Evolutionary conservation across 495 filamentous ascomycete genomes (phyloP).

Genomic region (Echria macrotheca): DNA sequence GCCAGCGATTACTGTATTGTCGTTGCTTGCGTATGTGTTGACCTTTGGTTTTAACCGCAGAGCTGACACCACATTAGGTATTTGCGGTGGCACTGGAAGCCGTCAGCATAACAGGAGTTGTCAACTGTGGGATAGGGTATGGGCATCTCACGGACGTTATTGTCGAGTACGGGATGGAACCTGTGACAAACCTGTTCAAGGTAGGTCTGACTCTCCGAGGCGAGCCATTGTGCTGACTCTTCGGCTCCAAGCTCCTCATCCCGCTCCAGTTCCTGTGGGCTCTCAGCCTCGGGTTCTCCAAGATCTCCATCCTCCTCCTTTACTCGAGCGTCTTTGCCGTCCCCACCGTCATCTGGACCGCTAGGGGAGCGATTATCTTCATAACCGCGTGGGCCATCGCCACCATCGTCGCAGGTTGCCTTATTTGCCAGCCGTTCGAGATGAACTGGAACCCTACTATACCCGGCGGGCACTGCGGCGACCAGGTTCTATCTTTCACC

Average conservation of each 20-base stretch:
- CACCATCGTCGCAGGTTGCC: slow-evolving; percentile 20
- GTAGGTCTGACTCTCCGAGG: not conserved
- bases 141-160: slow-evolving; percentile 15
- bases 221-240: not conserved
- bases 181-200: slow-evolving; percentile 10
- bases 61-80: not conserved
- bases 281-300: slow-evolving; percentile 21
- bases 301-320: slow-evolving; percentile 24
- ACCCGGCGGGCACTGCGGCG: slow-evolving; percentile 23
- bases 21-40: slow-evolving; percentile 17
- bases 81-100: slow-evolving; percentile 3
- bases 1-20: slow-evolving; percentile 26
- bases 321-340: slow-evolving; percentile 23
- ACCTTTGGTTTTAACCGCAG: not conserved
- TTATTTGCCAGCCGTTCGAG: slow-evolving; percentile 23
- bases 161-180: slow-evolving; percentile 7
- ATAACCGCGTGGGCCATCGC: slow-evolving; percentile 23
- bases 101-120: slow-evolving; percentile 11
- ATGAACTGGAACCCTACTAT: slow-evolving; percentile 26
- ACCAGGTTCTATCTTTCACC: slow-evolving; percentile 21
- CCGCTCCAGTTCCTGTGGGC: slow-evolving; percentile 14
- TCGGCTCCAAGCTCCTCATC: slow-evolving; percentile 17
- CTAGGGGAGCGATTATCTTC: slow-evolving; percentile 18
- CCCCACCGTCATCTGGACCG: slow-evolving; percentile 18
- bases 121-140: slow-evolving; percentile 11